Evolutionary conservation across 441 rosid genomes (phyloP), one percentile per base, ranked within the genome.

Genomic region (Melastoma candidum): DNA sequence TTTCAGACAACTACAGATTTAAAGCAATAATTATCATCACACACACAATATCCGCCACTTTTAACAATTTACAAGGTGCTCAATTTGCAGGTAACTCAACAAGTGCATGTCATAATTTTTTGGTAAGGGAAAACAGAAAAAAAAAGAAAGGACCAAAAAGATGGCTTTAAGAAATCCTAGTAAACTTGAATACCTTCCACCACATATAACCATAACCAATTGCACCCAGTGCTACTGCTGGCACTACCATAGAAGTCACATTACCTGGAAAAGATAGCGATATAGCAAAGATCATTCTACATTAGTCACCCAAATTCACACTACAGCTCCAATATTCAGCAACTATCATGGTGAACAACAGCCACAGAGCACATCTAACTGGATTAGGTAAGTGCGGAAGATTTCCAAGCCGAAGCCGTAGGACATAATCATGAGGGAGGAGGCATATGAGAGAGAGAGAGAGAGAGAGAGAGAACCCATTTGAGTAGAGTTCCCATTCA

Each of bases 191-290:
- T 74, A 94, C 97, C 97, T 94, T 94, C 90, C 84, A 94, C 97
- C 99, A 87, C 97, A 90, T 87, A 65, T 94, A 94, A 61, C 95
- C 97, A 78, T 94, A 94, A 53, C 99, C 96, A 73, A 87, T 54
- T 25, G 86, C 94, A 60, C 99, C 99, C 64, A 82, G 32, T 7
- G 95, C 69, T 32, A 90, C 95, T 55, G 83, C 96, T 25, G 97
- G 98, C 54, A 84, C 56, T 59, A 94, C 59, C 25, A 85, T 74
- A 13, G 78, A 67, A 14, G 70, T 72, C 47, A 66, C 60, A 63
- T 79, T 85, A 65, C 83, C 99, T 59, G 26, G 84, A 76, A 48
- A 52, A 26, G 50, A 46, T 1, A 27, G 43, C 14, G 51, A 49
- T 27, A 14, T 24, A 63, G 44, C 54, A n/a, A 52, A 36, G 44